Evolutionary conservation across 805 yeast genomes (phyloP), one percentile per base, ranked within the genome.

Genomic region (Hanseniaspora guilliermondii): DNA sequence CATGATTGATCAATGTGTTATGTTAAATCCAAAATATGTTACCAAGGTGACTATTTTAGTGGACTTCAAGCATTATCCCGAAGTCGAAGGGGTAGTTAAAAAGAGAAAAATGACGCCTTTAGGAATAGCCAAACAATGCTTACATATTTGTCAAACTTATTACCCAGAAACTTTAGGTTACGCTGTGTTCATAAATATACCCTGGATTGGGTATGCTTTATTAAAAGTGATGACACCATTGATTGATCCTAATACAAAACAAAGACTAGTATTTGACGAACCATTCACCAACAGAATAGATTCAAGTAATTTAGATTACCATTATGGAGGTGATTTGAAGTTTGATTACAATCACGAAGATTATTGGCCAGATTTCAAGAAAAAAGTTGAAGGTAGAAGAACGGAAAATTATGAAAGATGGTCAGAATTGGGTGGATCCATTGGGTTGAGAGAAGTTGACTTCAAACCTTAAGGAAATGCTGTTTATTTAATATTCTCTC

Each of bases 131-230:
- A 74, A 73, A 57, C 78, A 76, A 71, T 76, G 60, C 63, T 70
- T 65, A 24, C 74, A 75, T 60, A 75, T 77, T 41, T 66, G 78
- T 58, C 82, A 78, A 59, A 71, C 76, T 53, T 81, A 78, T 58
- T 78, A 76, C 61, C 83, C 83, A 2, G 83, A 78, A 58, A 68
- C 82, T 56, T 65, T 78, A 53, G 82, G 81, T 2, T 68, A 72
- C 53, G 79, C 80, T 17, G 66, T 77, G 19, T 71, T 78, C 58
- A 73, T 77, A 40, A 77, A 78, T 60, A 76, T 77, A 55, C 82
- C 82, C 12, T 76, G 78, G 76, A 71, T 75, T 41, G 79, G 78
- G 1, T 73, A 77, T 67, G 74, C 80, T 5, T 77, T 78, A 58
- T 70, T 78, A 60, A 78, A 77, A 62, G 65, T 78, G 53, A 74